These are phyloP conservation scores for Vicia villosa DNA, from an alignment of 306 rosid species.

Conservation along the genomic window DNA sequence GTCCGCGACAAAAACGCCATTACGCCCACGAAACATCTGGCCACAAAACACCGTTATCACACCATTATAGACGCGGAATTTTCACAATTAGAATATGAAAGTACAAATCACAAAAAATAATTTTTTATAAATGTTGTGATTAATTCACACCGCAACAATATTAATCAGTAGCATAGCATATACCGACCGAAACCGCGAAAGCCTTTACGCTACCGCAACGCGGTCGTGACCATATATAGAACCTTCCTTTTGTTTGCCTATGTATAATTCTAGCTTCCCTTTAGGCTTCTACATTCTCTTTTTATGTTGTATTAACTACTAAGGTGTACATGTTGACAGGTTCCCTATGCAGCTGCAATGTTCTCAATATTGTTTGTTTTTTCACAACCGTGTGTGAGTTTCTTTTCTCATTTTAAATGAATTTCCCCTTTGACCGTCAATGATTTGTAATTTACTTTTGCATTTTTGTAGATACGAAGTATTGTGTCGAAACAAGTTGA, in stretches of 20 bases:
- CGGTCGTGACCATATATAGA: too few relatives aligned
- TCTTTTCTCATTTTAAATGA: conserved; percentile 21
- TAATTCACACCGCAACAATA: too few relatives aligned
- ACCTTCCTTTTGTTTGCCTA: not conserved
- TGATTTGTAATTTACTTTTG: conserved; percentile 8
- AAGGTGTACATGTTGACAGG: conserved; percentile 50
- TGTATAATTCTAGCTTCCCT: not conserved
- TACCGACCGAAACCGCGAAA: too few relatives aligned
- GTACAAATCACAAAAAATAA: too few relatives aligned
- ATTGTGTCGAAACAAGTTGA: conserved; percentile 93
- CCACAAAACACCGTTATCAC: too few relatives aligned
- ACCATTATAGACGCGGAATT: too few relatives aligned
- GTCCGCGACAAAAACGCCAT: too few relatives aligned
- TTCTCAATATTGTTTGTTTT: conserved; percentile 73
- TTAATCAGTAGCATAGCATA: too few relatives aligned
- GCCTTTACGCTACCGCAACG: not conserved
- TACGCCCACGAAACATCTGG: too few relatives aligned
- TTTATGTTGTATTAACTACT: conserved; percentile 8
- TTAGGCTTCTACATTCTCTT: not conserved
- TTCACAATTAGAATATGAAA: too few relatives aligned
- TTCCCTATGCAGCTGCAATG: conserved; percentile 84
- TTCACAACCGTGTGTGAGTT: conserved; percentile 91
- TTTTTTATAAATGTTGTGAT: too few relatives aligned
- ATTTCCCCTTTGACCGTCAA: not conserved
- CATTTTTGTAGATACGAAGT: conserved; percentile 71